Evolutionary conservation across 371 early-diverging fungal species (phyloP), one percentile per base, ranked within the genome.

Genomic region (Rhizomucor pusillus): DNA sequence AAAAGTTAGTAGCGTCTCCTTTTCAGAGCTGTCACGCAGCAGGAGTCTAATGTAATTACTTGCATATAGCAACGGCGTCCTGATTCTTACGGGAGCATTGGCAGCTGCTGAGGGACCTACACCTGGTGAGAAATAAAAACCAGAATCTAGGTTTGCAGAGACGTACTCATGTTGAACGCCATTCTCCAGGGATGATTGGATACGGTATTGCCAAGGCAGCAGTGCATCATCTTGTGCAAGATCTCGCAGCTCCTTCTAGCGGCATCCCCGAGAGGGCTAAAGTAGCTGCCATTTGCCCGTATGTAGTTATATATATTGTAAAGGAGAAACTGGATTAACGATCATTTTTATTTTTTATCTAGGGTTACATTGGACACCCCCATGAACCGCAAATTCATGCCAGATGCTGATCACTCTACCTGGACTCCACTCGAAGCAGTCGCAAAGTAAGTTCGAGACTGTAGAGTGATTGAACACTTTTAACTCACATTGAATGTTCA

Each of bases 131-230:
- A 25, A 13, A 13, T 13, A 34, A 1, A 13, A 3, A 24, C 2
- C 14, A 33, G 18, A 29, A 29, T 5, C 29, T n/a, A n/a, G n/a
- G 7, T 29, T 29, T 29, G 29, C 29, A 29, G 29, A n/a, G n/a
- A n/a, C n/a, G n/a, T n/a, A n/a, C n/a, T n/a, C n/a, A n/a, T n/a
- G n/a, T n/a, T n/a, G n/a, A n/a, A n/a, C n/a, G n/a, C n/a, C n/a
- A n/a, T 39, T 24, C 44, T 16, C 23, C 43, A 56, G 87, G 85
- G 39, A 92, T 90, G 93, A 83, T 94, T 60, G 94, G 90, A n/a
- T 97, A 98, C 67, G 98, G 98, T 37, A 66, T 94, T 62, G 92
- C 95, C 55, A 98, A 98, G 71, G 92, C 95, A 5, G 88, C 92
- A 7, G 94, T 95, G 22, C 95, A 96, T 66, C 97, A 98, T 48